Evolutionary conservation across 129 eudicot genomes (phyloP).

Genomic region (Flaveria bidentis): DNA sequence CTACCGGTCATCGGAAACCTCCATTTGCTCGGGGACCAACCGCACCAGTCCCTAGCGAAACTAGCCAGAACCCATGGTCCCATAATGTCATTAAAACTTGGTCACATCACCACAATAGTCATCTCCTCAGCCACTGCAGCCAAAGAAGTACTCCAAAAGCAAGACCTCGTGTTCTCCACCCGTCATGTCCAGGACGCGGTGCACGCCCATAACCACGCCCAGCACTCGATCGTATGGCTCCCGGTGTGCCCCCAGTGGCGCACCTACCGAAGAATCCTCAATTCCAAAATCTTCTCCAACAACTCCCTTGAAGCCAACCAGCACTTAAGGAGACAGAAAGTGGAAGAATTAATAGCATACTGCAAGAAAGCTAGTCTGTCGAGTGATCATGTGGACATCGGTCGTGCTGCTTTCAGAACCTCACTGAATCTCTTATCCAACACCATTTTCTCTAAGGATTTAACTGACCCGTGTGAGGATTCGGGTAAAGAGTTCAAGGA

Average conservation of each 20-base stretch:
- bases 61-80: constrained; percentile 47
- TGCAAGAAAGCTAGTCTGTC: constrained; percentile 19
- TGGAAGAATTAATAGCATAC: constrained; percentile 28
- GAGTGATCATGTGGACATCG: constrained; percentile 42
- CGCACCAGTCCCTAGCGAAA: constrained; percentile 39
- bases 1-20: constrained; percentile 47
- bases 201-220: constrained; percentile 45
- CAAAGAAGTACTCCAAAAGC: constrained; percentile 58
- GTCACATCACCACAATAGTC: constrained; percentile 51
- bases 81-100: constrained; percentile 41
- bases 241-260: constrained; percentile 32
- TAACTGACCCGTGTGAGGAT: constrained; percentile 34
- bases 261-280: constrained; percentile 22
- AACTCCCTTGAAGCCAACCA: constrained; percentile 29
- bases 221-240: constrained; percentile 30
- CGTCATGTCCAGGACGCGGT: constrained; percentile 52
- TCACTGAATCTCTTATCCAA: constrained; percentile 42
- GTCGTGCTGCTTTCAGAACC: constrained; percentile 54
- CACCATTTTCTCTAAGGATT: constrained; percentile 41
- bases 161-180: constrained; percentile 55
- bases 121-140: constrained; percentile 57
- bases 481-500: constrained; percentile 39
- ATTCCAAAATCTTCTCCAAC: constrained; percentile 23
- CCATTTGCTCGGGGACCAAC: constrained; percentile 46
- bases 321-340: constrained; percentile 34